Conservation (phyloP, 2,329 filamentous ascomycete genomes). For the Pyrenophora tritici-repentis region DNA sequence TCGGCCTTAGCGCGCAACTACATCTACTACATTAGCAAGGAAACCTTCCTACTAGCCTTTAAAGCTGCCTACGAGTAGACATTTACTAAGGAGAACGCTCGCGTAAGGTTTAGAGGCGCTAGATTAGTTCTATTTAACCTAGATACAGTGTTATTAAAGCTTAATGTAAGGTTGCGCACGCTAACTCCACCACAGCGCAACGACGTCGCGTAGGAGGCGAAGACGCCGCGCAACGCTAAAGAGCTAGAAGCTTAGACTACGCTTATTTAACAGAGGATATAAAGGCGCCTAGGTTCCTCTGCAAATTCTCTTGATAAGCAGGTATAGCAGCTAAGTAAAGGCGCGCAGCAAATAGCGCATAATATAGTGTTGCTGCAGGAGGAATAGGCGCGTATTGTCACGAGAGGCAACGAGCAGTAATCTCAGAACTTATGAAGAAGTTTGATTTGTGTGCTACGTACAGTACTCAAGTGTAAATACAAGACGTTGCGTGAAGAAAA, state of each 20-base stretch:
- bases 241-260: conserved; percentile 14
- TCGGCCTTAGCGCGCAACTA: not conserved
- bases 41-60: not conserved
- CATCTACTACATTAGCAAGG: conserved; percentile 4
- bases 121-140: not conserved
- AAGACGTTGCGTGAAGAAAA: too few species aligned
- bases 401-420: too few species aligned
- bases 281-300: conserved; percentile 7
- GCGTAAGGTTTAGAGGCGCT: not conserved
- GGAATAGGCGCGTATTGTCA: not conserved
- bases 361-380: conserved; percentile 12
- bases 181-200: not conserved
- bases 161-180: not conserved
- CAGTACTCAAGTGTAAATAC: too few species aligned
- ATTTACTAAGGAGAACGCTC: not conserved
- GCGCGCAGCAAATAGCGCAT: conserved; percentile 7
- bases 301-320: conserved; percentile 5
- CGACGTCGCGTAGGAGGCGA: conserved; percentile 4
- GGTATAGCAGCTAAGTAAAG: conserved; percentile 11
- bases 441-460: too few species aligned
- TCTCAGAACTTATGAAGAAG: too few species aligned
- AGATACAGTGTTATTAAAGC: not conserved
- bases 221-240: conserved; percentile 16
- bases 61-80: not conserved
- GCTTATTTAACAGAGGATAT: conserved; percentile 10